These are phyloP conservation scores for Inga leiocalycina DNA, from an alignment of 306 rosid species.

Conservation along the genomic window DNA sequence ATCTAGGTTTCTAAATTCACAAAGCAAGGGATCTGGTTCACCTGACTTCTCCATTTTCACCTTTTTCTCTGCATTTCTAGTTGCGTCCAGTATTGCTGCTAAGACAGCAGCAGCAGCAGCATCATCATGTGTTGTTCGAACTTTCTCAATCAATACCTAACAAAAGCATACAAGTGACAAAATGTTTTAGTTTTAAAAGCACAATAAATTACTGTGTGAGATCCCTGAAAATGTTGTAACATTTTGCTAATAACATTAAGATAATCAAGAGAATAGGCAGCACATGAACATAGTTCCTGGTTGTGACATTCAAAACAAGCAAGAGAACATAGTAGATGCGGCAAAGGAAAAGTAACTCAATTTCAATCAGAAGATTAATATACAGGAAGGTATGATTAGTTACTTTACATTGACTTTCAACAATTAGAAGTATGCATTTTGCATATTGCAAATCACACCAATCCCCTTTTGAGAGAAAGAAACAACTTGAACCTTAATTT, in stretches of 20 bases:
- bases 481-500: conserved; percentile 8
- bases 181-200: conserved; percentile 4
- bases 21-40: conserved; percentile 34
- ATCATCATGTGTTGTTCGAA: conserved; percentile 72
- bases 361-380: conserved; percentile 11
- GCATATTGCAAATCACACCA: conserved; percentile 1
- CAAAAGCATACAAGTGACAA: conserved; percentile 24
- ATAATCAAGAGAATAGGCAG: conserved; percentile 16
- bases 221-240: conserved; percentile 25
- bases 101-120: conserved; percentile 72
- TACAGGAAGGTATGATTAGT: not conserved
- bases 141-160: conserved; percentile 78
- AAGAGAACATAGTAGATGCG: conserved; percentile 24
- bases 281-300: not conserved
- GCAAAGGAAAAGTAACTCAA: not conserved
- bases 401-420: not conserved
- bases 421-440: not conserved
- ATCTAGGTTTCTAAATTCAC: conserved; percentile 13
- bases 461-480: conserved; percentile 1
- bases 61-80: conserved; percentile 60
- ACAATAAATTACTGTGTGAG: not conserved
- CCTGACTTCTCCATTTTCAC: conserved; percentile 76
- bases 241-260: conserved; percentile 7
- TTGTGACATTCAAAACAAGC: conserved; percentile 23
- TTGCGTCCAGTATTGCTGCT: conserved; percentile 70